Evolutionary conservation across 2,329 filamentous ascomycete species (phyloP).

Genomic region (Phaeomoniella chlamydospora): DNA sequence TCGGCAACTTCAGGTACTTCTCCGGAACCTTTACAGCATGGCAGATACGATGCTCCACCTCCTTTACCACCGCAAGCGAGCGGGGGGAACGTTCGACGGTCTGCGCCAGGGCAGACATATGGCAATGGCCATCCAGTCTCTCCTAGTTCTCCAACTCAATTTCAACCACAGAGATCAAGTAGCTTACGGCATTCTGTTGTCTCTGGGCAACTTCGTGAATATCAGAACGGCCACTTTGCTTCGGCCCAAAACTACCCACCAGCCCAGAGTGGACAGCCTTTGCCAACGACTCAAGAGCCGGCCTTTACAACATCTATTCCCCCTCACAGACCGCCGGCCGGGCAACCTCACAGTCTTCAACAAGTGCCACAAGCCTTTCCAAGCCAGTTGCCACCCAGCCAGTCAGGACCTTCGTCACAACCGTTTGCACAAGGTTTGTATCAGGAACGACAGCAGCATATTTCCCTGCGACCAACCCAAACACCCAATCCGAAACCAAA

Average conservation of each 20-base stretch:
- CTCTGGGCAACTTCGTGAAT: too few relatives aligned
- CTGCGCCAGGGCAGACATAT: constrained; percentile 13
- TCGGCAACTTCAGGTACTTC: constrained; percentile 2
- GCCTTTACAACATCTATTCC: too few relatives aligned
- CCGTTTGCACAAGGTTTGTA: too few relatives aligned
- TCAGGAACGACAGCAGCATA: too few relatives aligned
- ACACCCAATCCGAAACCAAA: constrained; percentile 15
- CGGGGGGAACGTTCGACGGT: background rate
- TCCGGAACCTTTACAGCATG: constrained; percentile 2
- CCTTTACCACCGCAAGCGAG: constrained; percentile 18
- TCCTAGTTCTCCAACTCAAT: constrained; percentile 13
- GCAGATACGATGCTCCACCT: constrained; percentile 13
- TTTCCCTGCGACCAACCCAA: too few relatives aligned
- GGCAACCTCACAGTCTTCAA: too few relatives aligned
- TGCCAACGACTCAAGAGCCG: too few relatives aligned
- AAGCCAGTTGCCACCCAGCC: too few relatives aligned
- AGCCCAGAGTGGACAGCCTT: constrained; percentile 1
- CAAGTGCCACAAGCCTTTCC: too few relatives aligned
- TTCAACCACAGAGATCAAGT: constrained; percentile 15
- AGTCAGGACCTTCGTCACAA: too few relatives aligned
- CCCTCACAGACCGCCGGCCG: too few relatives aligned
- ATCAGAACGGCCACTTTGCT: too few relatives aligned
- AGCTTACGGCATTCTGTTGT: constrained; percentile 8
- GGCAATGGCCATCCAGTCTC: constrained; percentile 11
- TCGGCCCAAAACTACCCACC: background rate